A percentile compares a stretch with the other conserved stretches of the same genome.
These are phyloP conservation scores for Erysimum cheiri DNA, from an alignment of 441 rosid genomes.

Conservation along the genomic window DNA sequence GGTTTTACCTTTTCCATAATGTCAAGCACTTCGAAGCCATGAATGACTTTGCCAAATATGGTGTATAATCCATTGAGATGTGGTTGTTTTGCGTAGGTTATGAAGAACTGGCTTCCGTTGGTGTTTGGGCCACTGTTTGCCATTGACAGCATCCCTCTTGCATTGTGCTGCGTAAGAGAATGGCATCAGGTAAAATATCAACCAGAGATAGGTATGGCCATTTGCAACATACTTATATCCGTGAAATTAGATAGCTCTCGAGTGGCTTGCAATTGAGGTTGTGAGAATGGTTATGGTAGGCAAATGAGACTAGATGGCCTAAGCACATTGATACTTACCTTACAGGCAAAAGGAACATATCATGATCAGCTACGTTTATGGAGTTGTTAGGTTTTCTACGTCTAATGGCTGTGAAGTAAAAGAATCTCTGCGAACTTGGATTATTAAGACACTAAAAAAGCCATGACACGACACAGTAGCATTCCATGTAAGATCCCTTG, in stretches of 20 bases:
- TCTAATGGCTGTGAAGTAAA: background rate
- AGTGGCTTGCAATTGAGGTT: background rate
- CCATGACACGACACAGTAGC: background rate
- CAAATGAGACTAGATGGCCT: background rate
- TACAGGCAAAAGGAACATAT: constrained; percentile 4
- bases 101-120: constrained; percentile 96
- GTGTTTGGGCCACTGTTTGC: constrained; percentile 99
- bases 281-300: background rate
- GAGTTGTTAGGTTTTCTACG: background rate
- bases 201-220: constrained; percentile 4
- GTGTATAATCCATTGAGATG: constrained; percentile 96
- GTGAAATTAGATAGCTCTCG: background rate
- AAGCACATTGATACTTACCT: background rate
- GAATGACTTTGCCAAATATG: constrained; percentile 90
- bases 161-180: constrained; percentile 70
- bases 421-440: background rate
- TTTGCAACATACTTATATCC: constrained; percentile 1
- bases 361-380: background rate
- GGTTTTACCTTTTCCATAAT: constrained; percentile 89
- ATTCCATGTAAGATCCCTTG: constrained; percentile 3
- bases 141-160: constrained; percentile 93
- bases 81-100: constrained; percentile 87
- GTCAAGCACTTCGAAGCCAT: constrained; percentile 98
- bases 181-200: background rate
- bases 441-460: background rate